These are phyloP conservation scores for Grosmannia serpens DNA, from an alignment of 2,329 filamentous ascomycete species.

Conservation along the genomic window DNA sequence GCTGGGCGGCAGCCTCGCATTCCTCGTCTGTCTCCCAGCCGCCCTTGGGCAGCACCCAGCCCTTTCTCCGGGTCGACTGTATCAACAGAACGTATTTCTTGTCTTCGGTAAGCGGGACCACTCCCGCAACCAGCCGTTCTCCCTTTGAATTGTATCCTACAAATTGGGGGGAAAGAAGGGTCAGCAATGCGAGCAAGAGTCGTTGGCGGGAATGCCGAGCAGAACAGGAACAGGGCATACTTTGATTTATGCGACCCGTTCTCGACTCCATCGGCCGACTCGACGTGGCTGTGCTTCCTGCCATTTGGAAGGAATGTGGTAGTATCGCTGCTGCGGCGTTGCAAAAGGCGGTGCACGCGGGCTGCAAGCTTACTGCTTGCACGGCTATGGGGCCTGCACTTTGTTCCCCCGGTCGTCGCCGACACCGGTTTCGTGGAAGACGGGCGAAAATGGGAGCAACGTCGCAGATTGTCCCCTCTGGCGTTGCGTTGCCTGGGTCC, in stretches of 20 bases:
- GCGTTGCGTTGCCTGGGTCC: too few species aligned
- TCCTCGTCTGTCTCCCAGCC: constrained; percentile 95
- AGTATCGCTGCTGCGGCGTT: background rate
- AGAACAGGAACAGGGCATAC: constrained; percentile 41
- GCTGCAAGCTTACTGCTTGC: background rate
- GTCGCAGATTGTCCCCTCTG: too few species aligned
- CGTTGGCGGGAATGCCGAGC: background rate
- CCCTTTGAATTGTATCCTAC: constrained; percentile 84
- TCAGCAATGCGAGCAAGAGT: background rate
- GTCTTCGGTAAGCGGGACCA: constrained; percentile 80
- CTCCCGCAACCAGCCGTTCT: constrained; percentile 88
- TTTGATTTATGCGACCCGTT: constrained; percentile 66
- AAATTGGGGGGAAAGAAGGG: constrained; percentile 1
- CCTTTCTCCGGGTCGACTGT: constrained; percentile 79
- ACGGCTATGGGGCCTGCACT: background rate
- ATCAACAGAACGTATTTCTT: constrained; percentile 85
- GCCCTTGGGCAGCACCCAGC: constrained; percentile 95
- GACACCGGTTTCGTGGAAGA: background rate
- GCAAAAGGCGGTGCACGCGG: background rate
- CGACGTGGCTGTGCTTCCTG: background rate
- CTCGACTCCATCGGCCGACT: constrained; percentile 59
- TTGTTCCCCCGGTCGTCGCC: background rate
- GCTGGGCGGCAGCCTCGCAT: constrained; percentile 69
- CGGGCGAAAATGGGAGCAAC: background rate
- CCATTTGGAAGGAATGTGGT: background rate